Percentiles rank a stretch among this genome's conserved stretches.
Evolutionary conservation across 2,329 filamentous ascomycete species (phyloP).

Genomic region (Colletotrichum viniferum): DNA sequence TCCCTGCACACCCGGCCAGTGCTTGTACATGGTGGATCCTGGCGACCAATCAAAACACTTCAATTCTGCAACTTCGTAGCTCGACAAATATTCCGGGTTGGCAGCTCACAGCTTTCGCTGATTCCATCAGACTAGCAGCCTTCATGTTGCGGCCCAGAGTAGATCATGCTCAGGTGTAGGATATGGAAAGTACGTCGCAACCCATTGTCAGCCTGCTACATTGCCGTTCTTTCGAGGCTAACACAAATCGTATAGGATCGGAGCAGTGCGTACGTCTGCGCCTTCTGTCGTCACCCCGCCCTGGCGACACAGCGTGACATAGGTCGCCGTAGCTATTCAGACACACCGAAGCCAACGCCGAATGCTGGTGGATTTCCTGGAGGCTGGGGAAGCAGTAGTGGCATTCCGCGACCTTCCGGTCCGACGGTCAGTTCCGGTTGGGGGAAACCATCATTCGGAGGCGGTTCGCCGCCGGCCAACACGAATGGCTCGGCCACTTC

Average conservation of each 20-base stretch:
- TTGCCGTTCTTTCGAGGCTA: not conserved
- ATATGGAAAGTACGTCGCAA: constrained; percentile 40
- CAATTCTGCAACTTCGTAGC: not conserved
- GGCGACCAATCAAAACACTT: not conserved
- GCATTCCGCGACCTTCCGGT: not conserved
- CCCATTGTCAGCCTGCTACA: not conserved
- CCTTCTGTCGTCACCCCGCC: constrained; percentile 37
- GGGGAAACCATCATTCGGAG: constrained; percentile 5
- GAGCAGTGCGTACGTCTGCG: constrained; percentile 44
- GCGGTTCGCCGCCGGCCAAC: not conserved
- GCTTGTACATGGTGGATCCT: not conserved
- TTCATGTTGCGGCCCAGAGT: constrained; percentile 8
- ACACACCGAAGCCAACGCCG: not conserved
- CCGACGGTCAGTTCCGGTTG: constrained; percentile 1
- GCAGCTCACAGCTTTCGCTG: not conserved
- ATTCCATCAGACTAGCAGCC: not conserved
- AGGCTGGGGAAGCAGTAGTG: not conserved
- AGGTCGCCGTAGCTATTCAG: constrained; percentile 16
- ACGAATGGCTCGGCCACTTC: not conserved
- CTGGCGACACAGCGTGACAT: not conserved
- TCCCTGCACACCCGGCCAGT: not conserved
- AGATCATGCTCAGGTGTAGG: constrained; percentile 47
- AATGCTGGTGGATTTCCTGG: not conserved
- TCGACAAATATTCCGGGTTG: not conserved
- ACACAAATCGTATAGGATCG: constrained; percentile 32